These are phyloP conservation scores for Capsicum pubescens DNA, from an alignment of 257 asterid species.

Conservation along the genomic window DNA sequence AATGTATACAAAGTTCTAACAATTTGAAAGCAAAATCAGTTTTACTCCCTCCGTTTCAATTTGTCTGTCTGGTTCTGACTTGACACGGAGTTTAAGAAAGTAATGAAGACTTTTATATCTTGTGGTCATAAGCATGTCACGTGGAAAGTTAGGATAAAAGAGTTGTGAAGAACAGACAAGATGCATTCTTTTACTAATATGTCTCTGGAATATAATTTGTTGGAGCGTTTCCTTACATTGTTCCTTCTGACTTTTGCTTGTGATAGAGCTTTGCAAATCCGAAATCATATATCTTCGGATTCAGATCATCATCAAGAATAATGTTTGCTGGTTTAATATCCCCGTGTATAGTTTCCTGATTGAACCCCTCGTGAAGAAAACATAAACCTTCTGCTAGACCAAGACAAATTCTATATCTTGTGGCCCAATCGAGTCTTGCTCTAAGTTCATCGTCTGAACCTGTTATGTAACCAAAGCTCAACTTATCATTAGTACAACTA, in stretches of 20 bases:
- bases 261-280: conserved; percentile 30
- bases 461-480: conserved; percentile 9
- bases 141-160: too few species aligned
- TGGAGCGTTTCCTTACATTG: not conserved
- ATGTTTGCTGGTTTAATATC: conserved; percentile 28
- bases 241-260: not conserved
- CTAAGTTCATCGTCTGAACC: not conserved
- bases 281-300: conserved; percentile 33
- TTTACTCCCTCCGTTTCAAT: too few species aligned
- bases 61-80: too few species aligned
- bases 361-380: conserved; percentile 23
- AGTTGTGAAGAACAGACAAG: too few species aligned
- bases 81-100: too few species aligned
- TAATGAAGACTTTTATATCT: too few species aligned
- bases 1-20: not conserved
- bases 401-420: conserved; percentile 19
- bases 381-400: conserved; percentile 34
- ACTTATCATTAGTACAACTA: not conserved
- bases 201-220: not conserved
- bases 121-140: too few species aligned
- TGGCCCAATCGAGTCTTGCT: not conserved
- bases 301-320: conserved; percentile 19
- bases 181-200: too few species aligned
- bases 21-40: too few species aligned
- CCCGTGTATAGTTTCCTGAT: conserved; percentile 26